phyloP scores from a whole-genome alignment of 257 asterid species.

The Capsicum rhomboideum region DNA sequence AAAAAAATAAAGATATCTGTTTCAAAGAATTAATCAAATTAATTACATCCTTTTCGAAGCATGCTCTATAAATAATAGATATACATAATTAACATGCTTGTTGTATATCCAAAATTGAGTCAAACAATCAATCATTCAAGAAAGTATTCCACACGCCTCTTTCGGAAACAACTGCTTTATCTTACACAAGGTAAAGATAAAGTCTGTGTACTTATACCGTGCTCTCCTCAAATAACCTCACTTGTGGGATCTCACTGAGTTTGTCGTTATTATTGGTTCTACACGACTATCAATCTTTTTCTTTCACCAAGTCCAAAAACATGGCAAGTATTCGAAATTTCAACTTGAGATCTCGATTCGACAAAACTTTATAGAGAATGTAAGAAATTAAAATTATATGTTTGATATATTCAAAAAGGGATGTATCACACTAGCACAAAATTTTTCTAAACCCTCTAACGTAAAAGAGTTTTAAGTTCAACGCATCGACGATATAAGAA shows the following conservation, averaged over 20 bases:
- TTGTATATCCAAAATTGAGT: neutral
- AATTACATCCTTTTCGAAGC: neutral
- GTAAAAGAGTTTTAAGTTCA: neutral
- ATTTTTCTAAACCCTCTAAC: neutral
- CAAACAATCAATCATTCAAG: neutral
- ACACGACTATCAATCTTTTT: neutral
- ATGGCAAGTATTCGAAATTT: neutral
- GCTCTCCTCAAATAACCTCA: neutral
- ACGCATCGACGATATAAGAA: neutral
- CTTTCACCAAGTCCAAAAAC: neutral
- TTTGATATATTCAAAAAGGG: neutral
- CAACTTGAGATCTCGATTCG: neutral
- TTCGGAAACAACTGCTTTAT: neutral
- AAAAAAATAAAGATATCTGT: neutral
- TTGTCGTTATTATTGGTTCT: neutral
- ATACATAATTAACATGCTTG: neutral
- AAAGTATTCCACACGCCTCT: neutral
- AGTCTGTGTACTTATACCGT: no score
- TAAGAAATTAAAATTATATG: neutral
- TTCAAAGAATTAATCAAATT: neutral
- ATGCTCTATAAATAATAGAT: neutral
- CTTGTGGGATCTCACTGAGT: neutral
- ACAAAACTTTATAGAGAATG: neutral
- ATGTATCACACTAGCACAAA: neutral
- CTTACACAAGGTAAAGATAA: neutral